These are phyloP conservation scores for Ceratobasidium sp. DNA, from an alignment of 1,284 basidiomycete species.

Conservation along the genomic window DNA sequence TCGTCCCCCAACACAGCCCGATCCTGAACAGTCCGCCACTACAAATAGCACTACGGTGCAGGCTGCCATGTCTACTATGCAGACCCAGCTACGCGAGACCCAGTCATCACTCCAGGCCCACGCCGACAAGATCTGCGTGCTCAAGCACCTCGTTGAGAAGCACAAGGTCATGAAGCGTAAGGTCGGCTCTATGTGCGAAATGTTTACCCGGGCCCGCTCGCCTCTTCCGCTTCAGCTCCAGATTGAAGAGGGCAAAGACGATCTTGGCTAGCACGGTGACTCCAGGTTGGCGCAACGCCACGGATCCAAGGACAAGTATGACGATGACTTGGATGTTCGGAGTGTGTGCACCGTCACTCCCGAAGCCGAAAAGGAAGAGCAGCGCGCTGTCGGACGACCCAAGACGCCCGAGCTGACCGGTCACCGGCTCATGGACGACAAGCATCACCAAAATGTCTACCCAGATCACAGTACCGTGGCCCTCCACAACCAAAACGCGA, in stretches of 20 bases:
- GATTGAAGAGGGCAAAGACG: constrained; percentile 60
- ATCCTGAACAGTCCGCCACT: constrained; percentile 41
- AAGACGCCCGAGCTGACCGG: constrained; percentile 80
- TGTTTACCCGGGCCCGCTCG: constrained; percentile 72
- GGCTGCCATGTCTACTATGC: constrained; percentile 73
- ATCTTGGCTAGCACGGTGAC: constrained; percentile 25
- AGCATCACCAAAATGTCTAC: constrained; percentile 54
- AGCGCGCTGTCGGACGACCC: constrained; percentile 66
- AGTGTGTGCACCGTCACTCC: constrained; percentile 51
- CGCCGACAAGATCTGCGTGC: constrained; percentile 85
- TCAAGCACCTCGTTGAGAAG: constrained; percentile 78
- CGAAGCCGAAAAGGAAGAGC: constrained; percentile 59
- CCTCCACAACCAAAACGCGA: constrained; percentile 63
- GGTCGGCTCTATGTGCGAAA: constrained; percentile 75
- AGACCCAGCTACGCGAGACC: constrained; percentile 87
- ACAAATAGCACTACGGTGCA: constrained; percentile 54
- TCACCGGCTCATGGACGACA: constrained; percentile 72
- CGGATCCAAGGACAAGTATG: constrained; percentile 56
- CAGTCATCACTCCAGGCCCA: constrained; percentile 84
- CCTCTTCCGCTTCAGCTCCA: constrained; percentile 77
- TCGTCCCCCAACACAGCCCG: constrained; percentile 59
- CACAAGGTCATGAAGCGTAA: constrained; percentile 90
- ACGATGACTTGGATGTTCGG: constrained; percentile 57
- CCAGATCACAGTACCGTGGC: constrained; percentile 50
- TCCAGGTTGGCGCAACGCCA: constrained; percentile 9